phyloP scores from a whole-genome alignment of 2,329 filamentous ascomycete genomes.

The Penicillium sp. region DNA sequence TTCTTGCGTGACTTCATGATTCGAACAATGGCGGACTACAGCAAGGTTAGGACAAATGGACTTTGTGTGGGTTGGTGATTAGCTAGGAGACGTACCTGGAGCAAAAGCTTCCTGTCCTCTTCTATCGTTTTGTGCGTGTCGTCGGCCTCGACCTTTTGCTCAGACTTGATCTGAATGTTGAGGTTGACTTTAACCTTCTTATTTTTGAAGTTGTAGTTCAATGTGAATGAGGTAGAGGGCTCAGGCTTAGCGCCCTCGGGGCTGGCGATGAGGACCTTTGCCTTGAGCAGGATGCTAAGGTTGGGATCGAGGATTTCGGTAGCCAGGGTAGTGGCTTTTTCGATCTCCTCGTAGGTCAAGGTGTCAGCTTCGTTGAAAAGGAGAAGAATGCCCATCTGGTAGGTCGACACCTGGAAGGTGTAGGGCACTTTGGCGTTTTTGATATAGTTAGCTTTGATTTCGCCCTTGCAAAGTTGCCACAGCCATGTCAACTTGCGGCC shows the following conservation, averaged over 20 bases:
- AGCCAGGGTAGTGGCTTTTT: slow-evolving; percentile 73
- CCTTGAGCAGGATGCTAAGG: slow-evolving; percentile 82
- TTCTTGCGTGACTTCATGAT: slow-evolving; percentile 99
- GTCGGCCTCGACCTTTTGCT: slow-evolving; percentile 92
- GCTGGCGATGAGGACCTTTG: slow-evolving; percentile 75
- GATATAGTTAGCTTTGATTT: slow-evolving; percentile 90
- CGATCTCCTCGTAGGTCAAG: slow-evolving; percentile 83
- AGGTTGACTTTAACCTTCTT: slow-evolving; percentile 98
- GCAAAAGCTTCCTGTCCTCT: slow-evolving; percentile 91
- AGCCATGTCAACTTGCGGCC: slow-evolving; percentile 96
- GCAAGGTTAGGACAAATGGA: slow-evolving; percentile 11
- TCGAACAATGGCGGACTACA: slow-evolving; percentile 91
- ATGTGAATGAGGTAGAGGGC: slow-evolving; percentile 71
- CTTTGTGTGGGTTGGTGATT: slow-evolving; percentile 14
- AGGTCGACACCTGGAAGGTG: slow-evolving; percentile 95
- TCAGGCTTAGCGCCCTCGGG: slow-evolving; percentile 73
- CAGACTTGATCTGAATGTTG: slow-evolving; percentile 90
- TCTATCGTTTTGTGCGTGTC: slow-evolving; percentile 99
- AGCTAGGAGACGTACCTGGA: slow-evolving; percentile 69
- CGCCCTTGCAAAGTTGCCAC: slow-evolving; percentile 97
- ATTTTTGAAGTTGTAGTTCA: slow-evolving; percentile 95
- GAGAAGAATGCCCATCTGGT: slow-evolving; percentile 93
- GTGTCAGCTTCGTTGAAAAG: slow-evolving; percentile 90
- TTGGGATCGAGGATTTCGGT: slow-evolving; percentile 83
- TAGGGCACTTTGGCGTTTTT: slow-evolving; percentile 86